Base-by-base conservation (phyloP, 2,329 filamentous ascomycete species). In the Venturia asperata region DNA sequence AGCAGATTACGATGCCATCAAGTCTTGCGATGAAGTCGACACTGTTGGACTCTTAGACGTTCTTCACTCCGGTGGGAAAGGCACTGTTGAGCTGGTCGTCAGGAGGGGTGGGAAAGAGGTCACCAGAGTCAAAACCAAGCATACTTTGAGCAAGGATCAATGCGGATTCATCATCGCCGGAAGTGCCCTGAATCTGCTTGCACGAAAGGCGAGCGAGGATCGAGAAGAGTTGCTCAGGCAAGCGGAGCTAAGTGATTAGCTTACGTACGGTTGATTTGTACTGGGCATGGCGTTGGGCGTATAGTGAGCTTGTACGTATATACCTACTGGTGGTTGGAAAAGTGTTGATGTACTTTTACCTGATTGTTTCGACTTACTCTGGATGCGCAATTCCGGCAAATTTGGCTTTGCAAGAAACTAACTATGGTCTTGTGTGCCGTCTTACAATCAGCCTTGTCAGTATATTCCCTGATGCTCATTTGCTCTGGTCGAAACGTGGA, bases 141-240 rank as follows among this genome's bases (percentile, higher is more conserved):
- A 97, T 75, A 91, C 90, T 15, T 82, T 99, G 67, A 95, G 87
- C 74, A 84, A 88, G 78, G 94, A 97, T 75, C 94, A 99, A 81
- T 90, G 90, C 67, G 87, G 84, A 0, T 99, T 97, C 74, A 91
- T 99, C 69, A 81, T 99, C 62, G 94, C 94, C 0, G 94, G 94
- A 3, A 96, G 91, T 76, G 94, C 94, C 52, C 77, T 99, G 78
- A 99, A 99, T 77, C 74, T 97, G 76, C 78, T 99, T 71, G 89
- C 92, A 58, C 80, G 81, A 73, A 88, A 88, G 82, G 74, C 70
- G 13, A 71, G 71, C 45, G 73, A 76, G 67, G 68, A 68, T 42
- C 72, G 69, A 67, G 72, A 75, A 69, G 73, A 73, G 66, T 71
- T 79, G 67, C 70, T 76, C 9, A 70, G 72, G 64, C 71, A 69